Evolutionary conservation across 2,329 filamentous ascomycete species (phyloP).

Genomic region (Colletotrichum limetticola): DNA sequence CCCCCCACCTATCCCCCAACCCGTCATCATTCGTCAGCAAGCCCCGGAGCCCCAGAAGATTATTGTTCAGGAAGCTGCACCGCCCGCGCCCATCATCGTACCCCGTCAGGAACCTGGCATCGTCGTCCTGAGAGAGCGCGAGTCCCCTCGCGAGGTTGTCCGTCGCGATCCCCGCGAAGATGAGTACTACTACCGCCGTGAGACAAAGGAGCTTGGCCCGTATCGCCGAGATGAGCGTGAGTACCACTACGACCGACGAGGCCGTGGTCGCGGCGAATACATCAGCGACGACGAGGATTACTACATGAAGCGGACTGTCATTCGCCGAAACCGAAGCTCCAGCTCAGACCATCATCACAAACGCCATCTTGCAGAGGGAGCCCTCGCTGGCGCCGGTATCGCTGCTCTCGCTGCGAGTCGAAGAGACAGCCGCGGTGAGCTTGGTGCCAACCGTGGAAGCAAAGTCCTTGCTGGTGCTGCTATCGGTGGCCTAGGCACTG

Average conservation of each 20-base stretch:
- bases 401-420: constrained; percentile 69
- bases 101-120: constrained; percentile 56
- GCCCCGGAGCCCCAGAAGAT: constrained; percentile 68
- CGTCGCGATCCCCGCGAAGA: constrained; percentile 54
- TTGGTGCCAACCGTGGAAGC: constrained; percentile 62
- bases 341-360: constrained; percentile 62
- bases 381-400: constrained; percentile 70
- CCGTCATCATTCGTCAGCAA: constrained; percentile 67
- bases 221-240: constrained; percentile 41
- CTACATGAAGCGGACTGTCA: constrained; percentile 55
- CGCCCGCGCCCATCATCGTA: constrained; percentile 62
- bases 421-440: constrained; percentile 60
- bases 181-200: constrained; percentile 64
- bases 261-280: constrained; percentile 48
- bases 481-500: constrained; percentile 70
- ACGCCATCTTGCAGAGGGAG: constrained; percentile 72
- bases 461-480: constrained; percentile 72
- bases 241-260: constrained; percentile 44
- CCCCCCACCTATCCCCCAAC: constrained; percentile 53
- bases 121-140: constrained; percentile 56
- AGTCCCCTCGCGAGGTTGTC: constrained; percentile 50
- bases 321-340: constrained; percentile 62
- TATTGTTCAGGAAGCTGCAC: constrained; percentile 67
- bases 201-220: constrained; percentile 54
- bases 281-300: constrained; percentile 54